Conservation (phyloP, 306 rosid species). For the Lathyrus tuberosus region DNA sequence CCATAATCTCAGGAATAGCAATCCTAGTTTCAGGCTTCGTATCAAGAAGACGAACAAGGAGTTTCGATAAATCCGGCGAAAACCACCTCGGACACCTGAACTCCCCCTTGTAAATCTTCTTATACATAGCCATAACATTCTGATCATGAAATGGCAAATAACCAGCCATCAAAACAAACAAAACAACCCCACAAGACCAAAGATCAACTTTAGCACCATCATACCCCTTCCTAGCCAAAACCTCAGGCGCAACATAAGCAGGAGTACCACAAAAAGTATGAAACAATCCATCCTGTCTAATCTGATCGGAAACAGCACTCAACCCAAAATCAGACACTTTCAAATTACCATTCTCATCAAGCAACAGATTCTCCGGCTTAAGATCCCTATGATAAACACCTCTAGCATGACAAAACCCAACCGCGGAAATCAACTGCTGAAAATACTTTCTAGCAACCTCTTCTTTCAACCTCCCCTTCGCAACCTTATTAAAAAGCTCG, state of each 20-base stretch:
- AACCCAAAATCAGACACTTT: conserved; percentile 90
- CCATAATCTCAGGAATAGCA: conserved; percentile 80
- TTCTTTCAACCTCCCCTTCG: conserved; percentile 82
- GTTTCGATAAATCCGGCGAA: conserved; percentile 61
- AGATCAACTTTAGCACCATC: conserved; percentile 89
- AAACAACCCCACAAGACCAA: conserved; percentile 89
- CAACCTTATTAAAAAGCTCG: conserved; percentile 92
- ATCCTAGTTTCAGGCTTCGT: conserved; percentile 74
- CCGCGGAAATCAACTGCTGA: conserved; percentile 87
- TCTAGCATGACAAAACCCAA: conserved; percentile 83
- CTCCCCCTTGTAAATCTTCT: conserved; percentile 85
- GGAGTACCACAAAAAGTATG: conserved; percentile 97
- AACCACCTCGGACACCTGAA: conserved; percentile 91
- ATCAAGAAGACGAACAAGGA: conserved; percentile 60
- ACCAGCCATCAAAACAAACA: conserved; percentile 93
- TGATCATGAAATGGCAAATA: conserved; percentile 90
- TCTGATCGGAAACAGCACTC: conserved; percentile 88
- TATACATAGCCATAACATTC: conserved; percentile 88
- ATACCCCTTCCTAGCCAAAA: conserved; percentile 75
- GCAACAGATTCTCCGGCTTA: conserved; percentile 80
- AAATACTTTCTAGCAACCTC: conserved; percentile 79
- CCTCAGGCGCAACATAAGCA: conserved; percentile 97
- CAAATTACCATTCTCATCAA: conserved; percentile 76
- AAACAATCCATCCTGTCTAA: conserved; percentile 81
- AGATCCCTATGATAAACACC: conserved; percentile 90